Evolutionary conservation across 139 green algal species (phyloP), one percentile per base, ranked within the genome.

Genomic region (Chlorella sp.): DNA sequence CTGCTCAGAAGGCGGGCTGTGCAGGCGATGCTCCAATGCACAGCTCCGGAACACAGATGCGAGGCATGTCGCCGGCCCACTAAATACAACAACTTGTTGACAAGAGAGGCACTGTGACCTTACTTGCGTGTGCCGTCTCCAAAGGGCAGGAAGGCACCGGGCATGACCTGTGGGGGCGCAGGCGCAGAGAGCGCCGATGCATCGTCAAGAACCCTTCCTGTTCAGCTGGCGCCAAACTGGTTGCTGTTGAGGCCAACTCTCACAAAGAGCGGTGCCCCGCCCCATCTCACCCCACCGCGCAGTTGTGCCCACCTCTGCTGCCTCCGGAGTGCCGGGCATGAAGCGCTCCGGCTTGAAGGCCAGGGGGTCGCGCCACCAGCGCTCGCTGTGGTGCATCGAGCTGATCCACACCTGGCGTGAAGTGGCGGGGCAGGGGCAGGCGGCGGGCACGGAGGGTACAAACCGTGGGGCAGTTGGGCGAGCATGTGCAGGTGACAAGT

Each of bases 311-410:
- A 86, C 81, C 81, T 86, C 83, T 39, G 83, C 83, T 9, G 83
- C 83, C 37, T 87, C 83, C 16, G 83, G 83, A 0, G 61, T 87
- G 36, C 83, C 83, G 1, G 36, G 57, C 83, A 87, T 0, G 39
- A 87, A 87, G 24, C 83, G 83, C 61, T 87, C 81, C 0, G 81
- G 81, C 57, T 76, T 76, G 60, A 77, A 86, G 34, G 57, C 81
- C 32, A 48, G 30, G 4, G 81, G 81, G 34, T 86, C 34, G 32
- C 36, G 24, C 81, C 81, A 86, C 42, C 66, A 86, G 2, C 57
- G 57, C n/a, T 34, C n/a, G 81, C 48, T 86, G 57, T 57, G 57
- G 34, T 86, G 81, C 81, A 86, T 86, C 57, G 57, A 26, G 32
- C 28, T 76, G 81, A 86, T 75, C 57, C 15, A 30, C 1, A 86